phyloP scores from a whole-genome alignment of 257 asterid genomes.

The Solanum pinnatisectum region DNA sequence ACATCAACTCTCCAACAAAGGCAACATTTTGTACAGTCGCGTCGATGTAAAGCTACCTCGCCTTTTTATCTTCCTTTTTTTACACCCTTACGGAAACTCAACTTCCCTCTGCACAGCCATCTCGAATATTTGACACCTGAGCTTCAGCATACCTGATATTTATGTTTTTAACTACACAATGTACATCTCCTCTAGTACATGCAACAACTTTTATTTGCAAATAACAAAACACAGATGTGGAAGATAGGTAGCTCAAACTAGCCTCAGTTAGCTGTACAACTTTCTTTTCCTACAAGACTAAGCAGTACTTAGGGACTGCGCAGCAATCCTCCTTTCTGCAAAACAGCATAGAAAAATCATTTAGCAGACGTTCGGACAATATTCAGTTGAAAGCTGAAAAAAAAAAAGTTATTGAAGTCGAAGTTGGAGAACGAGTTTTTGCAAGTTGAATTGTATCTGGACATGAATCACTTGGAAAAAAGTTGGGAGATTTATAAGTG shows the following conservation, averaged over 20 bases:
- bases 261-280: conserved; percentile 85
- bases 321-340: conserved; percentile 51
- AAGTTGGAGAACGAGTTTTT: background rate
- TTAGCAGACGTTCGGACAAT: background rate
- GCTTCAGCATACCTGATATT: conserved; percentile 24
- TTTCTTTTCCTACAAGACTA: conserved; percentile 29
- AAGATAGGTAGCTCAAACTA: conserved; percentile 50
- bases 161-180: conserved; percentile 32
- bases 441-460: background rate
- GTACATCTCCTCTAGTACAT: conserved; percentile 35
- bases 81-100: conserved; percentile 11
- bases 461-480: background rate
- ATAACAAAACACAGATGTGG: background rate
- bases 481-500: background rate
- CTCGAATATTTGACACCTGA: conserved; percentile 19
- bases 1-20: conserved; percentile 21
- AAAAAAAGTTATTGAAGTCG: background rate
- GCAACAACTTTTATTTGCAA: conserved; percentile 35
- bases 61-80: conserved; percentile 12
- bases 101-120: conserved; percentile 26
- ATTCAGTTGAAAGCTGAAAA: background rate
- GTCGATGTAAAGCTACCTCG: conserved; percentile 16
- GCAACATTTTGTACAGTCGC: conserved; percentile 27
- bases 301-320: conserved; percentile 25
- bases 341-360: background rate